A percentile compares a stretch with the other conserved stretches of the same genome.
Conservation (phyloP, 352 stramenopile genomes). For the Phytopythium montanum region DNA sequence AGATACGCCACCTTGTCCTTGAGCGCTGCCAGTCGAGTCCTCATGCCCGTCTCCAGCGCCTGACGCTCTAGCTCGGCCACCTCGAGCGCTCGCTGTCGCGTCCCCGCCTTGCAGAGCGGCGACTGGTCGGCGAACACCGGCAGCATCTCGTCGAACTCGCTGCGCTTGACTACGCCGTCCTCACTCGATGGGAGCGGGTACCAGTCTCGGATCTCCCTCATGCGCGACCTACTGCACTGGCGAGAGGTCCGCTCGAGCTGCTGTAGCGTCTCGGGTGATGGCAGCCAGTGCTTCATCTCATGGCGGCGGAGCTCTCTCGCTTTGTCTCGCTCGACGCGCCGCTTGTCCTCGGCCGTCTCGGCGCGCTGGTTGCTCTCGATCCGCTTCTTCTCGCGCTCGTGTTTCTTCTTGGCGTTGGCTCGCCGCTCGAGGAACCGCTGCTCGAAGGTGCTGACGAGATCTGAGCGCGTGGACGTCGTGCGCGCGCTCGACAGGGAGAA, state of each 20-base stretch:
- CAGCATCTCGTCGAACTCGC: conserved; percentile 26
- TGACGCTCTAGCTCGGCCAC: conserved; percentile 20
- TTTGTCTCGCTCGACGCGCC: conserved; percentile 41
- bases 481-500: conserved; percentile 37
- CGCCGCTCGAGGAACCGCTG: conserved; percentile 54
- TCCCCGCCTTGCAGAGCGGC: not conserved
- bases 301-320: conserved; percentile 35
- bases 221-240: conserved; percentile 35
- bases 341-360: conserved; percentile 41
- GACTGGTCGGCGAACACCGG: conserved; percentile 29
- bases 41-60: conserved; percentile 8
- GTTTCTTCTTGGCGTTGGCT: conserved; percentile 46
- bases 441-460: conserved; percentile 53
- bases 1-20: conserved; percentile 32
- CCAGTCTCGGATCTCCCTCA: conserved; percentile 48
- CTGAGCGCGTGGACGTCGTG: conserved; percentile 34
- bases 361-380: conserved; percentile 34
- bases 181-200: conserved; percentile 23
- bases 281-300: conserved; percentile 62
- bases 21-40: conserved; percentile 10
- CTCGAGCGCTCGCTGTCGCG: conserved; percentile 5
- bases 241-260: conserved; percentile 27
- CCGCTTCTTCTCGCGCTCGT: conserved; percentile 40
- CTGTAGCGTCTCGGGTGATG: conserved; percentile 25
- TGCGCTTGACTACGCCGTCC: not conserved